Percentiles rank a stretch among this genome's conserved stretches.
Evolutionary conservation across 116 monocot genomes (phyloP).

Genomic region (Zostera marina): DNA sequence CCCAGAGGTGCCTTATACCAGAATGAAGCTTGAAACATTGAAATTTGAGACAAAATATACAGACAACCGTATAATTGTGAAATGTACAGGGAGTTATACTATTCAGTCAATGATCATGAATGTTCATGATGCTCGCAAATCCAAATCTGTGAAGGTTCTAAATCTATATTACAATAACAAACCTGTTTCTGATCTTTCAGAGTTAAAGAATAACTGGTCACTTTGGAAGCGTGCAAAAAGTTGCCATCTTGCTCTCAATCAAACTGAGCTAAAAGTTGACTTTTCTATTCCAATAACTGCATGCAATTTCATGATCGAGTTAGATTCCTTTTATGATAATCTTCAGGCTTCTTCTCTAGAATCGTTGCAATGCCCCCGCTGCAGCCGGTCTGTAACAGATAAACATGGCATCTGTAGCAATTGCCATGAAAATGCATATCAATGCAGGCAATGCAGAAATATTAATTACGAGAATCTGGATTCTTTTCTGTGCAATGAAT

Average conservation of each 20-base stretch:
- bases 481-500: constrained; percentile 99
- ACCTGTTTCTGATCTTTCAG: constrained; percentile 77
- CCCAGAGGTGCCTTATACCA: constrained; percentile 84
- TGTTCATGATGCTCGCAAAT: constrained; percentile 95
- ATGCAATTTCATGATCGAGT: constrained; percentile 99
- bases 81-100: constrained; percentile 94
- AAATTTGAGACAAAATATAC: constrained; percentile 97
- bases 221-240: constrained; percentile 98
- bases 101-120: constrained; percentile 96
- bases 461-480: constrained; percentile 99
- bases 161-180: constrained; percentile 95
- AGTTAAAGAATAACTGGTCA: constrained; percentile 95
- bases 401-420: constrained; percentile 98
- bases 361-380: constrained; percentile 94
- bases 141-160: constrained; percentile 89
- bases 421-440: constrained; percentile 99
- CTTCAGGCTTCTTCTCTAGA: constrained; percentile 95
- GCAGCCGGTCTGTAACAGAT: constrained; percentile 91
- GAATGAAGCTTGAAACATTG: constrained; percentile 89
- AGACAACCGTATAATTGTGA: constrained; percentile 96
- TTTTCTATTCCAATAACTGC: constrained; percentile 97
- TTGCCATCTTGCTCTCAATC: constrained; percentile 85
- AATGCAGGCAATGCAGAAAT: constrained; percentile 92
- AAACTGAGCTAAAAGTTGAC: constrained; percentile 96
- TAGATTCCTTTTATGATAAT: constrained; percentile 98